Evolutionary conservation across 139 green algal genomes (phyloP).

Genomic region (Chlamydomonas applanata): DNA sequence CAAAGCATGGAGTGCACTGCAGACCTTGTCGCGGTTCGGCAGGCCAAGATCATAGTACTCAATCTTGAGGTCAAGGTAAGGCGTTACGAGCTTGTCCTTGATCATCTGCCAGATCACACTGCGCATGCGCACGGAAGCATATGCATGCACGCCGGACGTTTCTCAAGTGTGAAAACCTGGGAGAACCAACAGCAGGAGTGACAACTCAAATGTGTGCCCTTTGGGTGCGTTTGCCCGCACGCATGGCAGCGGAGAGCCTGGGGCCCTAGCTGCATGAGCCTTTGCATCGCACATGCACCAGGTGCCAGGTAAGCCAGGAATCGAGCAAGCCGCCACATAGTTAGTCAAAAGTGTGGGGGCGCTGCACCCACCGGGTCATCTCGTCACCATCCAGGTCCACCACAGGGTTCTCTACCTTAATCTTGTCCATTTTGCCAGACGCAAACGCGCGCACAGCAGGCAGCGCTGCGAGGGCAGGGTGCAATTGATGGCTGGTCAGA

Average conservation of each 20-base stretch:
- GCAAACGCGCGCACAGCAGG: too few species aligned
- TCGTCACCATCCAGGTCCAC: conserved; percentile 96
- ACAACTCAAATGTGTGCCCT: too few species aligned
- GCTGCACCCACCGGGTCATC: conserved; percentile 74
- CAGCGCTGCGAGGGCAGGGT: too few species aligned
- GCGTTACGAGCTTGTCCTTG: conserved; percentile 92
- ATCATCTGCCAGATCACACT: conserved; percentile 94
- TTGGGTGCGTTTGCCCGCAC: too few species aligned
- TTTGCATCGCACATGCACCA: background rate
- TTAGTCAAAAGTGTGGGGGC: conserved; percentile 2
- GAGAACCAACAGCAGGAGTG: too few species aligned
- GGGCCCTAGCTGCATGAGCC: background rate
- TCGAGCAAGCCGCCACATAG: background rate
- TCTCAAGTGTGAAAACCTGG: too few species aligned
- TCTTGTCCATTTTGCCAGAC: conserved; percentile 43
- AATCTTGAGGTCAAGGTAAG: conserved; percentile 92
- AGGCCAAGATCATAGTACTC: conserved; percentile 94
- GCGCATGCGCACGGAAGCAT: conserved; percentile 19
- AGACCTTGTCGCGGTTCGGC: conserved; percentile 69
- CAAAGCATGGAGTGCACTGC: too few species aligned
- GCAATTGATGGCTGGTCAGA: too few species aligned
- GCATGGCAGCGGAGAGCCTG: too few species aligned
- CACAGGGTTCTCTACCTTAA: conserved; percentile 86
- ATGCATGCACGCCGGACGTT: too few species aligned
- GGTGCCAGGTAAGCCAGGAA: background rate